Percentiles rank a stretch among this genome's conserved stretches.
phyloP scores from a whole-genome alignment of 495 filamentous ascomycete genomes.

The Xylaria sp. region DNA sequence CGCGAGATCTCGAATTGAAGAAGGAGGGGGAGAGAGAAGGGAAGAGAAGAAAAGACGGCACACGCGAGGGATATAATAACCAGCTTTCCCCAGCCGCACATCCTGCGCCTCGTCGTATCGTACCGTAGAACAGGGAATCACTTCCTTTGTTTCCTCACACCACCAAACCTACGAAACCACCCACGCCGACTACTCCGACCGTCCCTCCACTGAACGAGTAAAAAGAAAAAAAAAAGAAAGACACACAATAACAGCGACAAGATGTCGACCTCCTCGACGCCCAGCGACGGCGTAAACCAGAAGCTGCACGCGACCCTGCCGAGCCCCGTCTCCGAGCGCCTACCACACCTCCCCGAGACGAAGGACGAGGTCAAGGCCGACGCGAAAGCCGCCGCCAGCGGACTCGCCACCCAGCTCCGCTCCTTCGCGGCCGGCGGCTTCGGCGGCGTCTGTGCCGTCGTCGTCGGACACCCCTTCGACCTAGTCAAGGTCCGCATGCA shows the following conservation, averaged over 20 bases:
- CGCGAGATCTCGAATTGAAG: background rate
- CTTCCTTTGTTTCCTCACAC: too few relatives aligned
- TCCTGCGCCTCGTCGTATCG: background rate
- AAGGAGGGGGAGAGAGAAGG: background rate
- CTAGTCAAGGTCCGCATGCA: slow-evolving; percentile 97
- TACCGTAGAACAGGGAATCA: too few relatives aligned
- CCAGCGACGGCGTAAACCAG: slow-evolving; percentile 33
- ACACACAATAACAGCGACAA: too few relatives aligned
- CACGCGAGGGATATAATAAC: background rate
- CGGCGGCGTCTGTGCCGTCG: slow-evolving; percentile 90
- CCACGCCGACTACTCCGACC: too few relatives aligned
- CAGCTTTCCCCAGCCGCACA: background rate
- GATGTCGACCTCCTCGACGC: background rate
- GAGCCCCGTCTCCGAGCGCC: slow-evolving; percentile 39
- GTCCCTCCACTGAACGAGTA: too few relatives aligned
- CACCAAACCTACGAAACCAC: too few relatives aligned
- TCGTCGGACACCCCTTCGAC: slow-evolving; percentile 96
- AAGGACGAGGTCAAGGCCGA: slow-evolving; percentile 58
- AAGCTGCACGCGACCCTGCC: slow-evolving; percentile 46
- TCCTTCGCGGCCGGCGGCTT: slow-evolving; percentile 90
- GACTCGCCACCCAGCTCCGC: slow-evolving; percentile 63
- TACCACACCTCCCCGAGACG: slow-evolving; percentile 58
- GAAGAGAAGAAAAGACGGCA: background rate
- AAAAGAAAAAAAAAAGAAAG: too few relatives aligned
- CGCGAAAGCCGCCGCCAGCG: slow-evolving; percentile 53